Percentiles rank a stretch among this genome's conserved stretches.
Conservation (phyloP, 352 stramenopile species). For the Plasmopara muralis region DNA sequence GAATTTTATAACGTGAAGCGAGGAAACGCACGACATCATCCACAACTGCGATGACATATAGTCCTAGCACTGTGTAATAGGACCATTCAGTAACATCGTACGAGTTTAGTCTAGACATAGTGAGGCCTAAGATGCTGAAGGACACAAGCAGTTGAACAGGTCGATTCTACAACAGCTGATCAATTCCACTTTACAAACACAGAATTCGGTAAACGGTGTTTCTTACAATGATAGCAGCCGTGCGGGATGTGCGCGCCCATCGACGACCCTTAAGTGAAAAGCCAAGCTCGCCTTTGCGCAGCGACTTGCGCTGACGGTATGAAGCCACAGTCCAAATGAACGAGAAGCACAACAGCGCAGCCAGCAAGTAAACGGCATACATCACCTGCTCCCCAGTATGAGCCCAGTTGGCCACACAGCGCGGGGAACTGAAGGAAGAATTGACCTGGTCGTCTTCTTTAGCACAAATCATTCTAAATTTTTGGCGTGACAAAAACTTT, state of each 20-base stretch:
- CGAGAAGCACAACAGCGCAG: constrained; percentile 39
- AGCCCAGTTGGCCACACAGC: constrained; percentile 64
- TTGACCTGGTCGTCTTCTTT: constrained; percentile 46
- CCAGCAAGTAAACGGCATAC: constrained; percentile 43
- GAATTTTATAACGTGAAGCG: constrained; percentile 69
- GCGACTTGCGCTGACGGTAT: constrained; percentile 39
- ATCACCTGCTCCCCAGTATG: constrained; percentile 72
- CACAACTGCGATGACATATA: constrained; percentile 56
- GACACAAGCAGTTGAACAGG: constrained; percentile 73
- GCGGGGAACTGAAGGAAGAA: constrained; percentile 26
- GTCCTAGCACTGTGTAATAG: constrained; percentile 58
- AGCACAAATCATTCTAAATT: constrained; percentile 40
- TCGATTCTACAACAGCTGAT: constrained; percentile 41
- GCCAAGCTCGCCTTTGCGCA: constrained; percentile 59
- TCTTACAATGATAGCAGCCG: constrained; percentile 62
- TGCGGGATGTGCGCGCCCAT: constrained; percentile 71
- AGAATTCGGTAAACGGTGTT: neutral
- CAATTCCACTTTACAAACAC: constrained; percentile 1
- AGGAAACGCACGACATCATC: constrained; percentile 76
- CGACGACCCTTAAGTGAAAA: constrained; percentile 71
- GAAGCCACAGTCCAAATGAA: constrained; percentile 50
- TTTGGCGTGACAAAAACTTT: too few relatives aligned
- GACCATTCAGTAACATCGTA: constrained; percentile 59
- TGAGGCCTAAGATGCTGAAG: constrained; percentile 59
- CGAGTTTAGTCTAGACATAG: constrained; percentile 59